Base-by-base conservation (phyloP, 2,329 filamentous ascomycete genomes). In the Sclerotinia trifoliorum region DNA sequence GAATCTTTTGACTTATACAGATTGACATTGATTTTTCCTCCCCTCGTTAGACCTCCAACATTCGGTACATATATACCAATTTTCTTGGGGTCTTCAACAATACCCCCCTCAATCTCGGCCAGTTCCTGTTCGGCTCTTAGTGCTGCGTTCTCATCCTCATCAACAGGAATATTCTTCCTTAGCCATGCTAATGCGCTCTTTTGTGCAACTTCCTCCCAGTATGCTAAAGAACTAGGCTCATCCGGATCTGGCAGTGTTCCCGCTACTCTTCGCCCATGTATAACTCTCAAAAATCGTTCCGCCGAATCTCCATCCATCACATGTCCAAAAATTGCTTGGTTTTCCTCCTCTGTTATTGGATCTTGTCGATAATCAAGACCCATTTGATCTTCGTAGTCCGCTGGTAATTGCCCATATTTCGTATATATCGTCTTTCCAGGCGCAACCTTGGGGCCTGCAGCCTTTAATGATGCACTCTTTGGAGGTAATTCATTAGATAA, bases 111-210 rank as follows among this genome's bases (percentile, higher is more conserved):
- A 71, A 89, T 77, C 68, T 80, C 80, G 26, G 80, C 80, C 63
- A 90, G 81, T 78, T 90, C 87, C 68, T 88, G 84, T 77, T 90
- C 86, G 19, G 87, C 87, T 61, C 86, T 81, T 64, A 88, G 78
- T 1, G 86, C 86, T 2, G 86, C 86, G 72, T 86, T 88, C 72
- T 84, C 77, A 39, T 87, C 78, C 76, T 90, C 88, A 69, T 90
- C 83, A 3, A 90, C 84, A 0, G 83, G 81, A 1, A 85, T 80
- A 56, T 80, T 80, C 26, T 80, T 77, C 63, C 88, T 83, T 54
- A 90, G 79, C 75, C 87, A 89, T 46, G 77, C 78, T 67, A 90
- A 78, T 0, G 82, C 87, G 54, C 74, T 80, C 21, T 78, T 75
- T 21, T 83, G 78, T 69, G 86, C 81, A 17, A 49, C 39, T 49